Evolutionary conservation across 2,329 filamentous ascomycete species (phyloP).

Genomic region (Cylindrodendrum hubeiense): DNA sequence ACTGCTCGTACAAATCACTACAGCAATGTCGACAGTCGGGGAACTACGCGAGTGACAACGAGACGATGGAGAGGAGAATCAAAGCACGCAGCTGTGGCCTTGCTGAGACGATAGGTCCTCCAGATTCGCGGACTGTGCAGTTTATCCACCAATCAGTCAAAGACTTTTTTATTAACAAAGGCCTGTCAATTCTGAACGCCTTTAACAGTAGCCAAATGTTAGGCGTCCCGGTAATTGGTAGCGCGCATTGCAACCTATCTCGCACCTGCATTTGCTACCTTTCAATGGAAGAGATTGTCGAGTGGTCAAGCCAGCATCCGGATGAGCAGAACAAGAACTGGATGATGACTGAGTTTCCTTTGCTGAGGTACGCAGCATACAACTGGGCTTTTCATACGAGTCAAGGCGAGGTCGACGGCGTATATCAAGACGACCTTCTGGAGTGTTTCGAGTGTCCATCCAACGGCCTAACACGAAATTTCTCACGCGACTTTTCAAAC

Average conservation of each 20-base stretch:
- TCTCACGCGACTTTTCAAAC: too few species aligned
- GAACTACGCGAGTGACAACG: constrained; percentile 31
- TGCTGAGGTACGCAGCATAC: neutral
- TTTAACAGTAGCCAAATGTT: neutral
- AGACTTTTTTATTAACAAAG: constrained; percentile 5
- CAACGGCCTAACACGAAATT: too few species aligned
- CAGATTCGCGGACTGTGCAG: constrained; percentile 35
- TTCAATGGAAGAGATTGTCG: too few species aligned
- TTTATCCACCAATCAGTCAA: constrained; percentile 16
- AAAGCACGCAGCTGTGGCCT: constrained; percentile 45
- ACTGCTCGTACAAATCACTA: constrained; percentile 36
- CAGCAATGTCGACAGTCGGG: constrained; percentile 27
- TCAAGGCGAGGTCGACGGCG: neutral
- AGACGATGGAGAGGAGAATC: constrained; percentile 34
- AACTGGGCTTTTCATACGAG: neutral
- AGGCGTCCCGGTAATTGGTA: neutral
- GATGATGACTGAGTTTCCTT: too few species aligned
- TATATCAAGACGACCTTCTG: neutral
- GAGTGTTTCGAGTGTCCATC: neutral
- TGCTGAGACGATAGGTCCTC: constrained; percentile 31
- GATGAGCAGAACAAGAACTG: too few species aligned
- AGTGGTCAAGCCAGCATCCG: too few species aligned
- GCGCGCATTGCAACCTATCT: too few species aligned
- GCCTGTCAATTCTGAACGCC: neutral
- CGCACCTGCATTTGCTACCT: too few species aligned